Base-by-base conservation (phyloP, 352 stramenopile genomes). In the Blastocystis sp. region DNA sequence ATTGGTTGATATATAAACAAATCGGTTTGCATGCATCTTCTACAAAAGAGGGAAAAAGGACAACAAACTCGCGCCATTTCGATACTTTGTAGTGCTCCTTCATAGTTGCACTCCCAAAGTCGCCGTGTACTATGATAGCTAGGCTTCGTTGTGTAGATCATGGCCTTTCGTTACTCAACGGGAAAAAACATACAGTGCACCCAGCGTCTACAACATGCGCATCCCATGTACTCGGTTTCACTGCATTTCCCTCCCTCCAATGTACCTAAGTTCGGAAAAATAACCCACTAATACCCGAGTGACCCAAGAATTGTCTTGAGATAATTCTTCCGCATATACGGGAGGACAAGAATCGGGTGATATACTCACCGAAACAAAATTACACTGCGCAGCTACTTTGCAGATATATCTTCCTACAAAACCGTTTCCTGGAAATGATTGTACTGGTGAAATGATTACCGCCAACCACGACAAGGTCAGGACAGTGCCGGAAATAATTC, bases 11-110 rank as follows among this genome's bases (percentile, higher is more conserved):
- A 85, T 85, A 45, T 66, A 85, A 9, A 85, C 47, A 45, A 85
- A 85, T 9, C 73, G 73, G 68, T 66, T 85, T 13, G 73, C 73
- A 64, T 85, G 50, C 73, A 85, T 85, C 53, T 85, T 85, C 73
- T 85, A 85, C 18, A 13, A 45, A 20, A 24, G 0, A 85, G 3
- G 2, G 16, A 13, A 43, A 9, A 69, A 8, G 53, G 18, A 18
- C 26, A 13, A 13, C 9, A 66, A 47, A 85, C 73, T 8, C 73
- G 50, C 4, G 73, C 73, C 73, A 85, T 85, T 47, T 85, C 73
- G 30, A 85, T 85, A 45, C 73, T 85, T 41, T 85, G 26, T 37
- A 85, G 73, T 43, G 73, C 73, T 34, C 73, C 73, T n/a, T 68
- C 50, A 68, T 66, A 85, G 56, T 85, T 85, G 50, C 73, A 85